Conservation (phyloP, 78 protist species). For the Chrysochromulina tobinii region DNA sequence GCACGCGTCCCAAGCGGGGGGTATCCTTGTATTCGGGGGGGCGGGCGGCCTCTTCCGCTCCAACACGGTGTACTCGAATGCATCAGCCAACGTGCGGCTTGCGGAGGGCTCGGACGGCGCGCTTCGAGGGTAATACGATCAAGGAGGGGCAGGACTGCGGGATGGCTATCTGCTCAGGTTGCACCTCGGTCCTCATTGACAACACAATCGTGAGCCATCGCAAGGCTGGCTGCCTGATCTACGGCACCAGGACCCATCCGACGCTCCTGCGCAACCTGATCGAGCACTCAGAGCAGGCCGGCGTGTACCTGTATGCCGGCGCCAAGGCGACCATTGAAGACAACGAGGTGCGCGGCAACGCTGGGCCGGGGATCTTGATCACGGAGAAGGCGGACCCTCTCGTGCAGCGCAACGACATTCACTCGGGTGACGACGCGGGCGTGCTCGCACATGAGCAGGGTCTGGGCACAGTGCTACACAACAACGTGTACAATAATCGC, state of each 20-base stretch:
- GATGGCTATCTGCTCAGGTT: neutral
- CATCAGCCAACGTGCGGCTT: no score
- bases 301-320: conserved; percentile 5
- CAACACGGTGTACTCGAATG: neutral
- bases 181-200: neutral
- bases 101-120: neutral
- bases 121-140: neutral
- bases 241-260: neutral
- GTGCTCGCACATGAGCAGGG: neutral
- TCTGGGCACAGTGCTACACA: neutral
- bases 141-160: neutral
- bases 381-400: conserved; percentile 4
- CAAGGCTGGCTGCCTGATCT: neutral
- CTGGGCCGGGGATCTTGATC: conserved; percentile 11
- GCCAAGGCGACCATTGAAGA: neutral
- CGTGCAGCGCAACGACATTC: neutral
- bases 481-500: neutral
- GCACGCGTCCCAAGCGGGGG: neutral
- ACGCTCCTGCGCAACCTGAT: neutral
- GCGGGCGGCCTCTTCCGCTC: neutral
- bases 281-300: conserved; percentile 21
- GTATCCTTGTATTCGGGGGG: neutral
- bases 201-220: neutral
- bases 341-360: neutral
- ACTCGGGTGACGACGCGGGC: conserved; percentile 26